Conservation (phyloP, 495 filamentous ascomycete species). For the Lepidopterella palustris region DNA sequence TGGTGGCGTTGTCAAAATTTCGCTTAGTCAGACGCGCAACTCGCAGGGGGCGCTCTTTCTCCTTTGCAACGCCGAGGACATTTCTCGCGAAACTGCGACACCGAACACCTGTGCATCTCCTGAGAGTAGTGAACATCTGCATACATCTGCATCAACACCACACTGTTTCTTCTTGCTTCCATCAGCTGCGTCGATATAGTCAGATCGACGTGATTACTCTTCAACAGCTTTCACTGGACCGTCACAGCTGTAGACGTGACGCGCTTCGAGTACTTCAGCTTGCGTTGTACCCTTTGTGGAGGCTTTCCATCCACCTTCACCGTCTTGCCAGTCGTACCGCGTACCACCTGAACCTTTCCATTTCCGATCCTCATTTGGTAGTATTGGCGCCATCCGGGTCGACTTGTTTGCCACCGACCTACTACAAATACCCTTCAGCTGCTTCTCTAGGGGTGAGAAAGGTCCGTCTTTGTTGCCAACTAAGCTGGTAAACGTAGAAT, state of each 20-base stretch:
- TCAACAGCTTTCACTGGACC: not conserved
- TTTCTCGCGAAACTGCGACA: not conserved
- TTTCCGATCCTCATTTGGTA: conserved; percentile 11
- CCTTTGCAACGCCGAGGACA: conserved; percentile 3
- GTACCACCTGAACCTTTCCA: conserved; percentile 21
- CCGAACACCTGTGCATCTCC: conserved; percentile 2
- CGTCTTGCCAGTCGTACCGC: conserved; percentile 1
- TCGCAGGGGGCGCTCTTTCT: not conserved
- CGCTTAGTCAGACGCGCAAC: not conserved
- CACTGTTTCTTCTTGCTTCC: conserved; percentile 2
- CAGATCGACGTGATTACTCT: not conserved
- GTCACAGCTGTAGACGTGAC: conserved; percentile 1
- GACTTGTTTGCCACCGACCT: conserved; percentile 13
- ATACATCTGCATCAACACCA: not conserved
- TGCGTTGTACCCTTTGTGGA: conserved; percentile 6
- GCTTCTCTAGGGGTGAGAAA: not conserved
- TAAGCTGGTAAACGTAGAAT: conserved; percentile 2
- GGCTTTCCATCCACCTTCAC: not conserved
- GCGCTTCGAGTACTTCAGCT: conserved; percentile 3
- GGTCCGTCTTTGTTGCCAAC: not conserved
- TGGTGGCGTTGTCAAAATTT: not conserved
- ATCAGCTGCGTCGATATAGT: not conserved
- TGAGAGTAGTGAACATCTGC: conserved; percentile 3
- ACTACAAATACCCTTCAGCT: not conserved
- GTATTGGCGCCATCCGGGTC: conserved; percentile 1